Conservation (phyloP, 1,139 yeast species). For the Yamadazyma atlantica region DNA sequence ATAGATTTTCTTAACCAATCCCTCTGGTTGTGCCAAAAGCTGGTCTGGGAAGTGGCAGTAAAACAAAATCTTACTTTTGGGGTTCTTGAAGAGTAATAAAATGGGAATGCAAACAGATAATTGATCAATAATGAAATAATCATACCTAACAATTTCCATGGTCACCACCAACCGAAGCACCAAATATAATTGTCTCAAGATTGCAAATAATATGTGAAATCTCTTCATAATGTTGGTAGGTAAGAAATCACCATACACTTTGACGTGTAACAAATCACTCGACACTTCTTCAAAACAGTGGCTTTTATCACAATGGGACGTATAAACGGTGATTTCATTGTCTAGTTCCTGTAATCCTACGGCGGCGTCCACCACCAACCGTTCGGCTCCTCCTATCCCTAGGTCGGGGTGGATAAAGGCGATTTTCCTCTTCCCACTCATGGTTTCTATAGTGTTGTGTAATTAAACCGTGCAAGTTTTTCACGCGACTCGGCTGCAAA, state of each 20-base stretch:
- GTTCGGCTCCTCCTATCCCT: conserved; percentile 96
- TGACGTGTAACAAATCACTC: conserved; percentile 53
- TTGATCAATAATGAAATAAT: conserved; percentile 84
- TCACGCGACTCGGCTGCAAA: conserved; percentile 3
- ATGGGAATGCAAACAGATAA: conserved; percentile 83
- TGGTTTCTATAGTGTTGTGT: too few species aligned
- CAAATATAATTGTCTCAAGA: conserved; percentile 75
- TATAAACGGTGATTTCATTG: conserved; percentile 67
- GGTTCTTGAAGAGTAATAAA: conserved; percentile 48
- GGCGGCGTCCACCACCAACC: conserved; percentile 94
- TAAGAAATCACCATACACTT: conserved; percentile 77
- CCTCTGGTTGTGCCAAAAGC: conserved; percentile 60
- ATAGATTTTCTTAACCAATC: conserved; percentile 60
- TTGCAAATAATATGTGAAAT: conserved; percentile 81
- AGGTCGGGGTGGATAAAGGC: conserved; percentile 96
- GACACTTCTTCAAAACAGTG: conserved; percentile 93
- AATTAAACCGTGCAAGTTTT: too few species aligned
- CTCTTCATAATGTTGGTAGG: conserved; percentile 69
- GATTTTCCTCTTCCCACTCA: conserved; percentile 26
- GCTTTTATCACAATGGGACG: conserved; percentile 82
- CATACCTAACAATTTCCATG: conserved; percentile 52
- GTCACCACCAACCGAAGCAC: conserved; percentile 48
- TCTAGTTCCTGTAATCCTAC: conserved; percentile 74
- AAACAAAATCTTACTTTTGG: conserved; percentile 56
- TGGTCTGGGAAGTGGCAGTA: conserved; percentile 98